These are phyloP conservation scores for Penicillium concentricum DNA, from an alignment of 2,329 filamentous ascomycete species.

Conservation along the genomic window DNA sequence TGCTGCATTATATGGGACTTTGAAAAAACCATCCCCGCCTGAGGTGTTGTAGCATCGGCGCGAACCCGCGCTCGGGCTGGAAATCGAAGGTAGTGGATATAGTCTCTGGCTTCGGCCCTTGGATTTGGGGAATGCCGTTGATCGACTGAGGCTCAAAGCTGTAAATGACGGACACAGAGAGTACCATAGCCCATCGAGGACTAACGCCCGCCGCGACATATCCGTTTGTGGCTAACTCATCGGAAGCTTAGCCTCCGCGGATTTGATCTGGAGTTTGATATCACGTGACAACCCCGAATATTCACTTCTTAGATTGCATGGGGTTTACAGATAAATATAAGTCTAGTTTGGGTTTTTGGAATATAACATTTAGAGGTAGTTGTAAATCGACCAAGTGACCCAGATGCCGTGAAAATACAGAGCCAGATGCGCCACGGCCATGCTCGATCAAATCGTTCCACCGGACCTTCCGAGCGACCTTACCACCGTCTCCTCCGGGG, in stretches of 20 bases:
- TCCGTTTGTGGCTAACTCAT: constrained; percentile 16
- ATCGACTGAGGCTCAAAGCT: constrained; percentile 17
- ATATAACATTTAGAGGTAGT: constrained; percentile 16
- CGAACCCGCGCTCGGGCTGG: constrained; percentile 11
- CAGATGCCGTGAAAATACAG: constrained; percentile 34
- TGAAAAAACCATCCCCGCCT: neutral
- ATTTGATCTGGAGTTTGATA: constrained; percentile 6
- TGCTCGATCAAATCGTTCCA: constrained; percentile 37
- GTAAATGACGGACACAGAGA: constrained; percentile 42
- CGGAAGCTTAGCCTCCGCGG: constrained; percentile 2
- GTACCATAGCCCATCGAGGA: constrained; percentile 43
- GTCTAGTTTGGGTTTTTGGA: constrained; percentile 5
- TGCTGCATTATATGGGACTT: neutral
- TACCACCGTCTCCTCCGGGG: constrained; percentile 29
- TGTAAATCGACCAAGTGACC: constrained; percentile 23
- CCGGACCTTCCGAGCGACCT: constrained; percentile 29
- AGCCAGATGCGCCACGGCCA: constrained; percentile 43
- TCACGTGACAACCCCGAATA: constrained; percentile 13
- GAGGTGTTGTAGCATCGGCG: constrained; percentile 22
- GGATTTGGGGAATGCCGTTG: constrained; percentile 9
- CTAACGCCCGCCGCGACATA: constrained; percentile 35
- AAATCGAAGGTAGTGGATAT: constrained; percentile 2
- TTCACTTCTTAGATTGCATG: neutral
- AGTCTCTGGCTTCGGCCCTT: constrained; percentile 7
- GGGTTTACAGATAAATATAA: neutral